Base-by-base conservation (phyloP, 805 yeast species). In the Wickerhamiella brachini region DNA sequence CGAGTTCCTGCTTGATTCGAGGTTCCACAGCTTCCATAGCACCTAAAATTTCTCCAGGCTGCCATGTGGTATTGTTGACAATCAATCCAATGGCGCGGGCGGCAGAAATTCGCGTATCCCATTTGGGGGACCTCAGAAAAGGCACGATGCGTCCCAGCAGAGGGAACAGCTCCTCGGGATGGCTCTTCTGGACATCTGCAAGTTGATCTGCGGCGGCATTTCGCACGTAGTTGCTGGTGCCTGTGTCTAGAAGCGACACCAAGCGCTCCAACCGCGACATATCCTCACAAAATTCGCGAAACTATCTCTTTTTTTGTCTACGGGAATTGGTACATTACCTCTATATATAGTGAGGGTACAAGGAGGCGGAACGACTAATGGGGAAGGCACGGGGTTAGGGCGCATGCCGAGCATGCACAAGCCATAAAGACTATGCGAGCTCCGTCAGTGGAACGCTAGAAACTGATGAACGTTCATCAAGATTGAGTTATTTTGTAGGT, bases 121-220 rank as follows among this genome's bases (percentile, higher is more conserved):
- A 93, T 67, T 82, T 87, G 52, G 73, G 75, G 23, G 87, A 79
- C 60, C 80, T 77, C 53, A 93, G 72, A 64, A 80, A 93, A 0
- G 99, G 97, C 59, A 88, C 86, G 1, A 93, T 95, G 53, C 97
- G 74, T 15, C 95, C 86, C 34, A 93, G 69, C 43, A 93, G 69
- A 52, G 83, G 83, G 49, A 87, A 73, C 20, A 85, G 78, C 60
- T 93, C 97, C 62, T 90, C 97, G 0, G 97, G 96, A 62, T 93
- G 97, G 44, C 84, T 83, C 65, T 84, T 84, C 24, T 96, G 97
- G 39, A 94, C 74, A 58, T 90, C 97, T 5, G 95, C 86, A 57
- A 93, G 73, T 68, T 93, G 99, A 62, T 90, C 96, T 1, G 97
- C 97, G 1, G 98, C 99, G 9, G 96, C 86, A 62, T 86, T 87